phyloP scores from a whole-genome alignment of 2,329 filamentous ascomycete genomes.

The Apiospora aurea region DNA sequence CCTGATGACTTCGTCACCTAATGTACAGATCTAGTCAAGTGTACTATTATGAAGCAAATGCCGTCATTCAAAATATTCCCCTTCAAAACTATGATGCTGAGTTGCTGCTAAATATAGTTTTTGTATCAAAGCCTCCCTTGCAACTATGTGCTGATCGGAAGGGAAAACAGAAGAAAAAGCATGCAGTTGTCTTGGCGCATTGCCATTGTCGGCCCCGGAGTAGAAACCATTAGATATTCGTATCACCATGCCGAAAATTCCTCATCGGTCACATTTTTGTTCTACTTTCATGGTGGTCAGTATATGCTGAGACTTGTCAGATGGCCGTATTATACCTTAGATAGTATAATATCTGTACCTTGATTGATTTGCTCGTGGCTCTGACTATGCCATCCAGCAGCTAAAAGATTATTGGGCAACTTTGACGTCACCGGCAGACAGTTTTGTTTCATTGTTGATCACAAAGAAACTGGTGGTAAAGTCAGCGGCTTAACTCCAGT shows the following conservation, averaged over 20 bases:
- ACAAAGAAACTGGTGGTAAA: no score
- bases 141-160: not conserved
- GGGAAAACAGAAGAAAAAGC: no score
- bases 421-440: not conserved
- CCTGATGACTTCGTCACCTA: not conserved
- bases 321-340: no score
- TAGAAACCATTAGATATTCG: no score
- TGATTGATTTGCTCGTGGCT: not conserved
- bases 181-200: no score
- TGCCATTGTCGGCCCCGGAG: no score
- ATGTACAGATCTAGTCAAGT: conserved; percentile 11
- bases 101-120: not conserved
- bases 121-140: not conserved
- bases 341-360: not conserved
- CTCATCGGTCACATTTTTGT: no score
- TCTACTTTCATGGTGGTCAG: no score
- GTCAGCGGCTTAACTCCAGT: not conserved
- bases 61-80: not conserved
- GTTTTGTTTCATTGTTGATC: not conserved
- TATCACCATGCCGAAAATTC: no score
- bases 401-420: not conserved
- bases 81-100: not conserved
- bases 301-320: no score
- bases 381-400: not conserved
- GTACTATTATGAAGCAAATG: not conserved